Conservation (phyloP, 345 rosid species). For the Populus alba region DNA sequence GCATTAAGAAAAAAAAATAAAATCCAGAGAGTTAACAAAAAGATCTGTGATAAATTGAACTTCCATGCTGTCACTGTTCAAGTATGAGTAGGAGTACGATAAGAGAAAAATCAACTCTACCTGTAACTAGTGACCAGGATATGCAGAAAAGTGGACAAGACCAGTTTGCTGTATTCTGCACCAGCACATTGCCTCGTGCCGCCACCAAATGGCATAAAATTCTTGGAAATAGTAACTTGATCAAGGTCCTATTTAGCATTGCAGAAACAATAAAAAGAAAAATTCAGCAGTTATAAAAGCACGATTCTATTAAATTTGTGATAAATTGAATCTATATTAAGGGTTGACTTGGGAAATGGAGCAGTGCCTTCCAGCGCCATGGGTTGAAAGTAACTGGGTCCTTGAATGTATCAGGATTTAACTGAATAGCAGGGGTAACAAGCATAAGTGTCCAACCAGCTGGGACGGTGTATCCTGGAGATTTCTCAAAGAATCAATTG, state of each 20-base stretch:
- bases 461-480: background rate
- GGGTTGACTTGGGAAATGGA: no score
- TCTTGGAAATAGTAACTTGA: no score
- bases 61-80: background rate
- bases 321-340: background rate
- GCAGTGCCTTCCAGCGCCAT: slow-evolving; percentile 41
- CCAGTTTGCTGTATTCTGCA: no score
- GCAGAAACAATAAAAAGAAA: no score
- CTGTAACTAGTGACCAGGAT: background rate
- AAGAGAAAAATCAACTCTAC: background rate
- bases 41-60: background rate
- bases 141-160: no score
- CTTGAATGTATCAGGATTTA: background rate
- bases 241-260: background rate
- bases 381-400: background rate
- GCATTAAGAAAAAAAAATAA: background rate
- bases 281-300: no score
- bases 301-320: no score
- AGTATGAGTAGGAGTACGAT: background rate
- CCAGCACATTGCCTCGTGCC: no score
- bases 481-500: background rate
- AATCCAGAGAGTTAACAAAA: background rate
- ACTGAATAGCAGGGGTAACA: background rate
- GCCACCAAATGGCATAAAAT: no score
- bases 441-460: background rate